phyloP scores from a whole-genome alignment of 257 asterid genomes.

The Plantago ovata region DNA sequence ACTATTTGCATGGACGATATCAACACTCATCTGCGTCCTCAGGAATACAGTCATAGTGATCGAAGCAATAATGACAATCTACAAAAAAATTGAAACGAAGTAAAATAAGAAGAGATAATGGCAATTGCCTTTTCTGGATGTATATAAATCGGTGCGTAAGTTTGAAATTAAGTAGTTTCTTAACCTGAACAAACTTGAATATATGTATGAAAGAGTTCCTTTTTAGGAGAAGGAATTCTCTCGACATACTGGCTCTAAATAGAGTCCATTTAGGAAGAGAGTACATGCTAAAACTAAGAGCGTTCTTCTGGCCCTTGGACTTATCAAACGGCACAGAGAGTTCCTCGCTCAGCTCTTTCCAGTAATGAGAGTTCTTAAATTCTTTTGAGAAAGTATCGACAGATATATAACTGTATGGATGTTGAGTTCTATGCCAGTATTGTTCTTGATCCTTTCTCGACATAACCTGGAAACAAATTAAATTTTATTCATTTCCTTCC shows the following conservation, averaged over 20 bases:
- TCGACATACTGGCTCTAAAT: slow-evolving; percentile 11
- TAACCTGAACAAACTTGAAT: slow-evolving; percentile 9
- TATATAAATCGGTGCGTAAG: background rate
- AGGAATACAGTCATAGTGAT: slow-evolving; percentile 10
- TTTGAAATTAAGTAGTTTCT: background rate
- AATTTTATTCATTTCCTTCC: background rate
- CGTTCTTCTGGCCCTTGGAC: slow-evolving; percentile 5
- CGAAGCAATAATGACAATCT: slow-evolving; percentile 6
- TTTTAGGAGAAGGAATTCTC: slow-evolving; percentile 7
- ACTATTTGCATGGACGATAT: slow-evolving; percentile 4
- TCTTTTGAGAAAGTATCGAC: slow-evolving; percentile 2
- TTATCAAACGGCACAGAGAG: slow-evolving; percentile 5
- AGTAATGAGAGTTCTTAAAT: slow-evolving; percentile 5
- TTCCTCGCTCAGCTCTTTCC: background rate
- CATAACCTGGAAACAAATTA: background rate
- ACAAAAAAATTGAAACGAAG: background rate
- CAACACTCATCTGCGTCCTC: slow-evolving; percentile 12
- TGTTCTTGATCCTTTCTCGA: slow-evolving; percentile 14
- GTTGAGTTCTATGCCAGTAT: slow-evolving; percentile 6
- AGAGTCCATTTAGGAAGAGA: slow-evolving; percentile 15
- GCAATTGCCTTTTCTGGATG: background rate
- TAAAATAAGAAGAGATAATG: background rate
- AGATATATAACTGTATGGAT: slow-evolving; percentile 7
- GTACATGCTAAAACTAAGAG: slow-evolving; percentile 6
- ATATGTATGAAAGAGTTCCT: slow-evolving; percentile 5